phyloP scores from a whole-genome alignment of 768 basidiomycete genomes.

The Lyophyllum atratum region DNA sequence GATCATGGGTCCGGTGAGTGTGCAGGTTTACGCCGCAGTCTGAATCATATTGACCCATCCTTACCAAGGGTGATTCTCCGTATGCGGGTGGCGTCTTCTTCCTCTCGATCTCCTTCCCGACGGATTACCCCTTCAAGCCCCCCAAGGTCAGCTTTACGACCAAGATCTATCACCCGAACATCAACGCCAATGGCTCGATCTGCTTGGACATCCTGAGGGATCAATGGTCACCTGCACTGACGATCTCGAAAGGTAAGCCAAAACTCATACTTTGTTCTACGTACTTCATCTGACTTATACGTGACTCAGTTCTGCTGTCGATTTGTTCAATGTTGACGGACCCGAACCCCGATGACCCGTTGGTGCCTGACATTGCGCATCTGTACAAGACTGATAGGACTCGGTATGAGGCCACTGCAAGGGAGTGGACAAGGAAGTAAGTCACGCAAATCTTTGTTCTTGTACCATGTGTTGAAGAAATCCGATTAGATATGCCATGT shows the following conservation, averaged over 20 bases:
- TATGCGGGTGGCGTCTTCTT: slow-evolving; percentile 99
- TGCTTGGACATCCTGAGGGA: slow-evolving; percentile 98
- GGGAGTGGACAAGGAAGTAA: slow-evolving; percentile 99
- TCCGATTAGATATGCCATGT: slow-evolving; percentile 52
- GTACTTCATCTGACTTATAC: slow-evolving; percentile 3
- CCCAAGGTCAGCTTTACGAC: slow-evolving; percentile 99
- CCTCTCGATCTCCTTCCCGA: slow-evolving; percentile 91
- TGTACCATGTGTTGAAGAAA: slow-evolving; percentile 6
- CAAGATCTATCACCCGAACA: slow-evolving; percentile 99
- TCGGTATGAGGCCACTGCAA: slow-evolving; percentile 95
- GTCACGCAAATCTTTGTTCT: slow-evolving; percentile 28
- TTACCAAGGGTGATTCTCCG: slow-evolving; percentile 86
- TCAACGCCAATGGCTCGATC: slow-evolving; percentile 99
- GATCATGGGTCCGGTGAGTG: slow-evolving; percentile 96
- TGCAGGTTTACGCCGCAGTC: slow-evolving; percentile 2
- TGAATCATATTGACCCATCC: slow-evolving; percentile 27
- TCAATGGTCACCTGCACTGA: slow-evolving; percentile 98
- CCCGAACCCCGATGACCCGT: slow-evolving; percentile 98
- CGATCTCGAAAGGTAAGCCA: slow-evolving; percentile 91
- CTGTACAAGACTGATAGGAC: slow-evolving; percentile 99
- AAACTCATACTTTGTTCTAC: background rate
- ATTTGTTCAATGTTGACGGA: slow-evolving; percentile 99
- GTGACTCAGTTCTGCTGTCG: slow-evolving; percentile 78
- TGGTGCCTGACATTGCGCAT: slow-evolving; percentile 98
- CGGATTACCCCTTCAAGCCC: slow-evolving; percentile 99